Evolutionary conservation across 2,329 filamentous ascomycete species (phyloP).

Genomic region (Nemania sp.): DNA sequence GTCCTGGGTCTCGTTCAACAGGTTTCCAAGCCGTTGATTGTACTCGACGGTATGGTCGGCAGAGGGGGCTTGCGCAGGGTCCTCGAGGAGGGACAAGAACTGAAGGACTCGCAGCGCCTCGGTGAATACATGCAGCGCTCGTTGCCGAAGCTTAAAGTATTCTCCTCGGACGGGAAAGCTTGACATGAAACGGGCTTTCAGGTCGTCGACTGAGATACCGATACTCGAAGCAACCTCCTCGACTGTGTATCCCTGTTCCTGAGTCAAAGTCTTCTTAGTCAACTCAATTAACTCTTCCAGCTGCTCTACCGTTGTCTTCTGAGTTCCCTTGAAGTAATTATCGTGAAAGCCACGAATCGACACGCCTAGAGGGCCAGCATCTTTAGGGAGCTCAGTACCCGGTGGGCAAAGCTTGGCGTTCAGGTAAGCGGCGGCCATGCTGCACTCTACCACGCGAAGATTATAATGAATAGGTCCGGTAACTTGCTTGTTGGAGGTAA

Average conservation of each 20-base stretch:
- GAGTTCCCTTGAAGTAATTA: constrained; percentile 74
- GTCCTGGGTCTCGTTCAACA: constrained; percentile 90
- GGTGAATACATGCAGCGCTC: constrained; percentile 89
- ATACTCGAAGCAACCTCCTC: constrained; percentile 84
- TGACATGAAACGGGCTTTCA: constrained; percentile 84
- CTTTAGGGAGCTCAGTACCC: constrained; percentile 73
- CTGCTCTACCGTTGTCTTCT: constrained; percentile 70
- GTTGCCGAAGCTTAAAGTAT: constrained; percentile 86
- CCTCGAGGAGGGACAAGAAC: constrained; percentile 83
- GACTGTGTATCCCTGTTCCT: constrained; percentile 87
- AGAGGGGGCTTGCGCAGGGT: constrained; percentile 54
- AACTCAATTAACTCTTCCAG: constrained; percentile 78
- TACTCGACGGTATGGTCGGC: constrained; percentile 69
- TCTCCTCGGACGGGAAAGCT: constrained; percentile 91
- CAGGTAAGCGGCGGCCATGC: constrained; percentile 80
- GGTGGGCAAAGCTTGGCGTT: constrained; percentile 68
- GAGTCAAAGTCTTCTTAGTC: constrained; percentile 76
- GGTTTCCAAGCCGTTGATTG: constrained; percentile 77
- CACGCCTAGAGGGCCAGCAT: constrained; percentile 84
- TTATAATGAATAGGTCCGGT: constrained; percentile 97
- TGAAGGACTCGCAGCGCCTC: constrained; percentile 88
- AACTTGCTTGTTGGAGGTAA: constrained; percentile 93
- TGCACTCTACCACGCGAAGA: constrained; percentile 94
- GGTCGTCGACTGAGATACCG: constrained; percentile 74
- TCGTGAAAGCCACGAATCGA: constrained; percentile 90